A percentile compares a stretch with the other conserved stretches of the same genome.
Conservation (phyloP, 176 grass and related monocot genomes). For the Eragrostis nindensis region DNA sequence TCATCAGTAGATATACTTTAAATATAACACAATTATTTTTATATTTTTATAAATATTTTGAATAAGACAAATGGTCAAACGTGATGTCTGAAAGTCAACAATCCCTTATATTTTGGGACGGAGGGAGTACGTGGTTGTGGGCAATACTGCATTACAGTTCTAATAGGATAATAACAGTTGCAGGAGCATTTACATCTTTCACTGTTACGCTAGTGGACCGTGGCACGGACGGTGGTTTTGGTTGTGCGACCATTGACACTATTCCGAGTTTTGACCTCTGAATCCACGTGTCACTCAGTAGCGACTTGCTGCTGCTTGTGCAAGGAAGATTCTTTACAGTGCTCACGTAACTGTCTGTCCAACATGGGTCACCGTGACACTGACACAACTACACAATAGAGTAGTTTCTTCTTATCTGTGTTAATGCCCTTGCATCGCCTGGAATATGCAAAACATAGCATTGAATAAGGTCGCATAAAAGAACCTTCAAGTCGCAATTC, state of each 20-base stretch:
- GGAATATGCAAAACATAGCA: neutral
- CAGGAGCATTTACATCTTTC: neutral
- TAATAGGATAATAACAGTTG: neutral
- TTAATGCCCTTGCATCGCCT: neutral
- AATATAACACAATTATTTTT: too few species aligned
- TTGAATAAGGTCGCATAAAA: neutral
- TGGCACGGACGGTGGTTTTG: neutral
- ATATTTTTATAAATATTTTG: too few species aligned
- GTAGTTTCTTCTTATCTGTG: too few species aligned
- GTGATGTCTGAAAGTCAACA: too few species aligned
- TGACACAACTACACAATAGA: too few species aligned
- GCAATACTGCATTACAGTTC: neutral
- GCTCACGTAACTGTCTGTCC: too few species aligned
- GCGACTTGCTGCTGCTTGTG: neutral
- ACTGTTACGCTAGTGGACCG: slow-evolving; percentile 15
- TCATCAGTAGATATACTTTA: too few species aligned
- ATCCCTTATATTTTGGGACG: too few species aligned
- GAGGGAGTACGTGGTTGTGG: neutral
- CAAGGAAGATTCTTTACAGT: neutral
- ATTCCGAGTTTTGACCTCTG: neutral
- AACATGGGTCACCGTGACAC: too few species aligned
- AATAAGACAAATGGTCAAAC: too few species aligned
- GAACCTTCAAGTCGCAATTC: too few species aligned
- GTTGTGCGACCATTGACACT: neutral
- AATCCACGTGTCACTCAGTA: neutral